phyloP scores from a whole-genome alignment of 176 grass and related monocot genomes.

The sorghum (Sorghum bicolor) region Sorghum_bicolor_NCBIv3 NC_012875.2:61146501-61147000 shows the following conservation, averaged over 20 bases:
- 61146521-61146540: neutral
- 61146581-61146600: slow-evolving; percentile 46
- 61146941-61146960: slow-evolving; percentile 20
- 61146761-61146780: slow-evolving; percentile 51
- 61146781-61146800: slow-evolving; percentile 42
- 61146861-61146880: slow-evolving; percentile 3
- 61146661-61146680: neutral
- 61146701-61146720: slow-evolving; percentile 27
- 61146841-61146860: neutral
- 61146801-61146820: neutral
- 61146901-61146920: slow-evolving; percentile 46
- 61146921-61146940: slow-evolving; percentile 41
- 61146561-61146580: slow-evolving; percentile 53
- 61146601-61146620: slow-evolving; percentile 45
- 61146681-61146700: neutral
- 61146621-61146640: slow-evolving; percentile 22
- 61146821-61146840: neutral
- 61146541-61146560: neutral
- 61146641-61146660: neutral
- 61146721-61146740: slow-evolving; percentile 43
- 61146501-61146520: neutral
- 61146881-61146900: slow-evolving; percentile 34
- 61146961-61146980: slow-evolving; percentile 53
- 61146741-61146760: slow-evolving; percentile 54
- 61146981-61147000: slow-evolving; percentile 30